Evolutionary conservation across 2,329 filamentous ascomycete genomes (phyloP).

Genomic region (Calonectria pteridis): DNA sequence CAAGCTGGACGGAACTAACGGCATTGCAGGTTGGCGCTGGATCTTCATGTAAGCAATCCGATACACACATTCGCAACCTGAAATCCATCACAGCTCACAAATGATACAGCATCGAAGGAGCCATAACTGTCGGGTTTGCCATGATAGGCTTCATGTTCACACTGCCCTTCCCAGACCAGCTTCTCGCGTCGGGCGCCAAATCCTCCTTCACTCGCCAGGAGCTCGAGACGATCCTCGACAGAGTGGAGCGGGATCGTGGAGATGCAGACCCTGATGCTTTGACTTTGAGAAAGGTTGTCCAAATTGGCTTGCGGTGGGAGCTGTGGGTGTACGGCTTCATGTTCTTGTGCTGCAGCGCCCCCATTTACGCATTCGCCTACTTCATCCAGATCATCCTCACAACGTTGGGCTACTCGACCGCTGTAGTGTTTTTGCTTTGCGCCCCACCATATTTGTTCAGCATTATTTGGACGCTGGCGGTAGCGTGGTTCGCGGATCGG

Average conservation of each 20-base stretch:
- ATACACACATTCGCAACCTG: background rate
- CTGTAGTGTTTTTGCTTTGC: conserved; percentile 49
- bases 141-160: conserved; percentile 20
- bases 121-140: conserved; percentile 6
- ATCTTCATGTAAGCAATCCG: conserved; percentile 25
- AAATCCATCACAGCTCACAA: background rate
- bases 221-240: conserved; percentile 43
- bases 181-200: conserved; percentile 22
- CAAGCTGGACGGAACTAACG: conserved; percentile 57
- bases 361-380: conserved; percentile 71
- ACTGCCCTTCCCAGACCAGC: conserved; percentile 28
- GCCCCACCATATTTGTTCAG: conserved; percentile 52
- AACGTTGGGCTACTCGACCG: conserved; percentile 41
- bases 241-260: conserved; percentile 56
- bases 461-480: conserved; percentile 47
- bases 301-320: conserved; percentile 52
- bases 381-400: conserved; percentile 72
- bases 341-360: conserved; percentile 62
- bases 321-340: conserved; percentile 55
- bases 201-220: conserved; percentile 42
- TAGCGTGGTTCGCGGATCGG: conserved; percentile 50
- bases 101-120: conserved; percentile 7
- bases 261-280: conserved; percentile 55
- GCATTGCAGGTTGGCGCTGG: conserved; percentile 63
- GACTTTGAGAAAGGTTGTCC: conserved; percentile 48